phyloP scores from a whole-genome alignment of 345 rosid species.

The Bretschneidera sinensis region DNA sequence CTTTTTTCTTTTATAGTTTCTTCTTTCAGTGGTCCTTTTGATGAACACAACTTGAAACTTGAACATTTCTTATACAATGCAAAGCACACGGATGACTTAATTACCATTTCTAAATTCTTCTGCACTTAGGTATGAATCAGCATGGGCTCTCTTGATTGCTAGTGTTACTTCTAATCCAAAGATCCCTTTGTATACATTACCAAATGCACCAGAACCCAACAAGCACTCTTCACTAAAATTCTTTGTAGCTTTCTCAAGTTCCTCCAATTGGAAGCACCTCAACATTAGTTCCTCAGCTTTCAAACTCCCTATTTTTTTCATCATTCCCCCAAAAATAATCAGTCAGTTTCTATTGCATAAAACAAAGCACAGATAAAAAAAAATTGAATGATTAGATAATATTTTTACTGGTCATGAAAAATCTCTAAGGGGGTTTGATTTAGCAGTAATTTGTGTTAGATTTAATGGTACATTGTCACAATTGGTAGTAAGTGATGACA shows the following conservation, averaged over 20 bases:
- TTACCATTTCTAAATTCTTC: constrained; percentile 66
- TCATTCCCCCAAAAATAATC: neutral
- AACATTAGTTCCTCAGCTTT: constrained; percentile 31
- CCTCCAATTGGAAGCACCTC: constrained; percentile 39
- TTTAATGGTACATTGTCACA: too few species aligned
- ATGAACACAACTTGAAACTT: too few species aligned
- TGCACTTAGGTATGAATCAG: constrained; percentile 39
- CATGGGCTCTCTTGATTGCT: constrained; percentile 57
- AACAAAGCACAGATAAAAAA: too few species aligned
- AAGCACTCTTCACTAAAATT: constrained; percentile 45
- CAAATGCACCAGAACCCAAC: constrained; percentile 54
- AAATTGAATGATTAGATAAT: too few species aligned
- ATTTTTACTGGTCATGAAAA: too few species aligned
- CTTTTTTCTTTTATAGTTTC: neutral
- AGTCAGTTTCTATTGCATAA: too few species aligned
- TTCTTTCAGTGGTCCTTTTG: too few species aligned
- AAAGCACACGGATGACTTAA: too few species aligned
- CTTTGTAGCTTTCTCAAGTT: constrained; percentile 41
- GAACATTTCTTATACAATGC: too few species aligned
- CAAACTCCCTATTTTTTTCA: constrained; percentile 20
- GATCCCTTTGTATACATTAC: constrained; percentile 46
- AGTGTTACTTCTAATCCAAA: constrained; percentile 35
- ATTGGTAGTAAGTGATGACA: too few species aligned
- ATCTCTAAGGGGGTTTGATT: too few species aligned
- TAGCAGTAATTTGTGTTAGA: too few species aligned